A percentile compares a stretch with the other conserved stretches of the same genome.
phyloP scores from a whole-genome alignment of 2,329 filamentous ascomycete species.

The Colletotrichum echinochloae region DNA sequence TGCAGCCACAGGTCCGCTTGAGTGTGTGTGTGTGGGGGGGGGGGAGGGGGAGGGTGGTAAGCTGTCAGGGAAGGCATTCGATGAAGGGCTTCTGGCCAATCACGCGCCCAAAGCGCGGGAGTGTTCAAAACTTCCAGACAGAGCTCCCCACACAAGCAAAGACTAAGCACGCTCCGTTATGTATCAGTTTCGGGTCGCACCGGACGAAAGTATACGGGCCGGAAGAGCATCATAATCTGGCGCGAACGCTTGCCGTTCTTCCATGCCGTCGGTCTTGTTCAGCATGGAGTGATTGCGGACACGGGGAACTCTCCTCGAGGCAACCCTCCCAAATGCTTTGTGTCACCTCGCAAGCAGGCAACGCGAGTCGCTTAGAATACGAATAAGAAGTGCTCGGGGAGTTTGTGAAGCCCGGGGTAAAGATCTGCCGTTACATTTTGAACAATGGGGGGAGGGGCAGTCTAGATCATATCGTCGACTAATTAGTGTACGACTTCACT shows the following conservation, averaged over 20 bases:
- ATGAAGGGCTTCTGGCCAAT: slow-evolving; percentile 8
- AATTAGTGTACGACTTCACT: neutral
- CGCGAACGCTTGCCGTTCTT: neutral
- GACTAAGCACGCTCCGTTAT: slow-evolving; percentile 1
- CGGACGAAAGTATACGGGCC: slow-evolving; percentile 15
- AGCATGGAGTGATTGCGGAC: neutral
- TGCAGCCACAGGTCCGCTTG: slow-evolving; percentile 8
- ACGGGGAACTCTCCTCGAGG: neutral
- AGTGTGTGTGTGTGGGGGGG: too few relatives aligned
- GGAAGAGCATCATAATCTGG: neutral
- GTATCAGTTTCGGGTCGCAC: slow-evolving; percentile 28
- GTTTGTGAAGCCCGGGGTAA: neutral
- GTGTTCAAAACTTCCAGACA: neutral
- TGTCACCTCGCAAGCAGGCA: too few relatives aligned
- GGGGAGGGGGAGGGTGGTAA: too few relatives aligned
- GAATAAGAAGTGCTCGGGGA: slow-evolving; percentile 12
- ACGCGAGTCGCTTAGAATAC: slow-evolving; percentile 5
- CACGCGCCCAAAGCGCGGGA: neutral
- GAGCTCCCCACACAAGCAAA: slow-evolving; percentile 24
- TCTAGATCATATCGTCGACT: too few relatives aligned
- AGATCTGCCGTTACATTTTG: neutral
- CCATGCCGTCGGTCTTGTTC: neutral
- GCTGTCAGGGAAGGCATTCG: neutral
- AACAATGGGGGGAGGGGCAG: neutral
- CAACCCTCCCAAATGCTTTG: neutral